phyloP scores from a whole-genome alignment of 2,329 filamentous ascomycete genomes.

The Penicillium aurantiogriseum region DNA sequence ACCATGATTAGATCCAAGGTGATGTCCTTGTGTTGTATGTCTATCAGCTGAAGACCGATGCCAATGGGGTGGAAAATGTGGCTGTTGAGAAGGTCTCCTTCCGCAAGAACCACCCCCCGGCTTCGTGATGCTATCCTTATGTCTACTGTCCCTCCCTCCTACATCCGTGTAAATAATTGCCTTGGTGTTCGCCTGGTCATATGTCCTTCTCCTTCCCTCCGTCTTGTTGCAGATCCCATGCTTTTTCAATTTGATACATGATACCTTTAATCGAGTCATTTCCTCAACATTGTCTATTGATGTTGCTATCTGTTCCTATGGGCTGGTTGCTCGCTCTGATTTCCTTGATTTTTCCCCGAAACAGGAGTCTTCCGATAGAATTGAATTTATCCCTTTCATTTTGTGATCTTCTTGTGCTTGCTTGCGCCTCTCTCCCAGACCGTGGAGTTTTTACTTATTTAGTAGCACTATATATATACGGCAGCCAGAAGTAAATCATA shows the following conservation, averaged over 20 bases:
- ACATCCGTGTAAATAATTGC: slow-evolving; percentile 34
- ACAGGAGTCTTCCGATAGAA: not conserved
- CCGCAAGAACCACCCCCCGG: slow-evolving; percentile 68
- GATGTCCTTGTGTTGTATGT: slow-evolving; percentile 95
- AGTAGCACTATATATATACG: too few relatives aligned
- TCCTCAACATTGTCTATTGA: not conserved
- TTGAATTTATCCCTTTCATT: not conserved
- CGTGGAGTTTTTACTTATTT: not conserved
- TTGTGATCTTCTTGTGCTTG: not conserved
- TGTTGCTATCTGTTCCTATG: not conserved
- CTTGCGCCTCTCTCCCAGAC: not conserved
- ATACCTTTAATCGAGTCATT: slow-evolving; percentile 12
- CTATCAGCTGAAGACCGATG: slow-evolving; percentile 78
- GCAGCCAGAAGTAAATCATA: not conserved
- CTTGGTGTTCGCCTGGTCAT: slow-evolving; percentile 12
- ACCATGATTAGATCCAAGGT: slow-evolving; percentile 72
- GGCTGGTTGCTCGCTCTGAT: not conserved
- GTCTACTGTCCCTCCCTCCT: slow-evolving; percentile 5
- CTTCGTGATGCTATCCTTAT: slow-evolving; percentile 43
- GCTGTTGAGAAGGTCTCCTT: slow-evolving; percentile 85
- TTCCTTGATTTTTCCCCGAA: not conserved
- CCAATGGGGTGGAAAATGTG: slow-evolving; percentile 73
- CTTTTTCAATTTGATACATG: slow-evolving; percentile 14
- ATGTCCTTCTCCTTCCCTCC: not conserved
- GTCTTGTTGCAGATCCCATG: not conserved